Conservation (phyloP, 208 protist genomes). For the Leishmania turanica region DNA sequence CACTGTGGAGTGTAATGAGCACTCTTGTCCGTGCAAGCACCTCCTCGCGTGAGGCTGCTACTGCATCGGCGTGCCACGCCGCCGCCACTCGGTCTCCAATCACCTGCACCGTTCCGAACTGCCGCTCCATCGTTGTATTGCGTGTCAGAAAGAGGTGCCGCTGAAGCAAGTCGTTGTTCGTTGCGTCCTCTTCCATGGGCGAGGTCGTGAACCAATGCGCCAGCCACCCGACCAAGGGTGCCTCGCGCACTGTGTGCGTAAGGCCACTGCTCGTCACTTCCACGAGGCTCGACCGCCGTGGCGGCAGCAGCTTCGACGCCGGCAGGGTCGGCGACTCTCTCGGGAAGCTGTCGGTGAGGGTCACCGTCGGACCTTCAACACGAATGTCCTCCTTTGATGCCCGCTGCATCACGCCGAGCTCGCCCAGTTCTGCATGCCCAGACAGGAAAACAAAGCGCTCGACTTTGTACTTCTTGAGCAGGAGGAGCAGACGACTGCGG, state of each 20-base stretch:
- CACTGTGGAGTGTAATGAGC: conserved; percentile 20
- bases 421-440: conserved; percentile 75
- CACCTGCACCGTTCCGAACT: conserved; percentile 46
- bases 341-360: conserved; percentile 20
- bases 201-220: conserved; percentile 20
- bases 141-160: conserved; percentile 35
- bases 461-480: conserved; percentile 48
- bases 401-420: conserved; percentile 50
- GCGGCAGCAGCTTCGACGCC: conserved; percentile 19
- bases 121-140: conserved; percentile 18
- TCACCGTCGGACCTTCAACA: conserved; percentile 11
- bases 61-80: not conserved
- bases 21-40: conserved; percentile 24
- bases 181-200: conserved; percentile 4
- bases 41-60: not conserved
- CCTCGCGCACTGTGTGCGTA: conserved; percentile 43
- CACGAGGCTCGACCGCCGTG: conserved; percentile 34
- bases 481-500: conserved; percentile 49
- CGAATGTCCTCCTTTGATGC: conserved; percentile 21
- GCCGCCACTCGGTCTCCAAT: conserved; percentile 9
- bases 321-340: conserved; percentile 14
- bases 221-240: conserved; percentile 28
- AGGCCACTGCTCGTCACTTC: conserved; percentile 75
- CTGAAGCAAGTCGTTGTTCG: conserved; percentile 16
- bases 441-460: conserved; percentile 72